phyloP scores from a whole-genome alignment of 441 rosid species.

The Aleurites moluccanus region DNA sequence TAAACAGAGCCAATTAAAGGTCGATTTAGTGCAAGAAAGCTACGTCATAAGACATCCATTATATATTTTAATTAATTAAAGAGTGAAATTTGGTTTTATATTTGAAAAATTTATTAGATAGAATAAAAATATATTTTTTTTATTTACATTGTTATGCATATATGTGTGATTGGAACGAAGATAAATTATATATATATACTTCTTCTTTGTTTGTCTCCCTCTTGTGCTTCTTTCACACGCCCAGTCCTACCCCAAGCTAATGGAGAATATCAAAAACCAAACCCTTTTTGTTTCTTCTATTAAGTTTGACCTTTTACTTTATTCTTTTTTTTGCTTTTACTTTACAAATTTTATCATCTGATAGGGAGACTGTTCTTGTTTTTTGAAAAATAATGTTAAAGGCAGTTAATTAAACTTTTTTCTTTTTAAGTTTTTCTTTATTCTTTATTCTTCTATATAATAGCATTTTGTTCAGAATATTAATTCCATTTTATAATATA shows the following conservation, averaged over 20 bases:
- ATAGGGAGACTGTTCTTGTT: neutral
- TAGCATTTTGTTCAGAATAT: no score
- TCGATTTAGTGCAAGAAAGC: neutral
- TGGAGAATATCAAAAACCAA: neutral
- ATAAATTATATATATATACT: neutral
- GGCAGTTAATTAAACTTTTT: no score
- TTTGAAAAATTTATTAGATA: no score
- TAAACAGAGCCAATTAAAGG: neutral
- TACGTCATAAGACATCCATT: neutral
- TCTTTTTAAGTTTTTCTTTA: no score
- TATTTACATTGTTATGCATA: no score
- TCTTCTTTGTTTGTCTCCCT: neutral
- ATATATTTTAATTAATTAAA: no score
- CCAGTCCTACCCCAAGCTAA: no score
- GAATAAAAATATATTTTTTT: no score
- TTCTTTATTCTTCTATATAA: no score
- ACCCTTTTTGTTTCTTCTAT: neutral
- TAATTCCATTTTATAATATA: no score
- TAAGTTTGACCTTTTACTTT: constrained; percentile 22
- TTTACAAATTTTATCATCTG: neutral
- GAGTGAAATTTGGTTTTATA: constrained; percentile 23
- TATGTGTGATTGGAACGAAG: no score
- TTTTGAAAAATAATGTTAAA: no score
- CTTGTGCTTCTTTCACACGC: constrained; percentile 1
- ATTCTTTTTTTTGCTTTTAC: neutral